Evolutionary conservation across 495 filamentous ascomycete species (phyloP).

Genomic region (Pseudoneurospora amorphoporcata): DNA sequence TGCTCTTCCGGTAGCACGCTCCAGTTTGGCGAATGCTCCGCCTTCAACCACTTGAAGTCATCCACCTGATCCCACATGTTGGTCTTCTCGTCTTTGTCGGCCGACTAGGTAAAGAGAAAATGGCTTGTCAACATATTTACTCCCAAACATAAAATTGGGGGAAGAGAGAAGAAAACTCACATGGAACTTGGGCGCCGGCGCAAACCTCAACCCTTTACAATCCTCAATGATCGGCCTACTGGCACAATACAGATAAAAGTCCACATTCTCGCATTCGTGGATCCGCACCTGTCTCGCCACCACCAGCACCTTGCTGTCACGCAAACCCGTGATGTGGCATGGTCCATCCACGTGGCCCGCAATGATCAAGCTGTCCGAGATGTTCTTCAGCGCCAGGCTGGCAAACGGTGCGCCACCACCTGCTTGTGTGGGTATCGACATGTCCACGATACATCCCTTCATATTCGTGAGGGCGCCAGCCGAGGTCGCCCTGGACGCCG

Average conservation of each 20-base stretch:
- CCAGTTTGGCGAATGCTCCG: slow-evolving; percentile 84
- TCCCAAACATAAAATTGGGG: neutral
- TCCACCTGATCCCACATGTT: slow-evolving; percentile 86
- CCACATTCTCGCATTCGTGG: slow-evolving; percentile 70
- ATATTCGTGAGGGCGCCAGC: slow-evolving; percentile 67
- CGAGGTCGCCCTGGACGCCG: slow-evolving; percentile 53
- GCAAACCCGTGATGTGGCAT: slow-evolving; percentile 68
- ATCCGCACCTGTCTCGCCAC: slow-evolving; percentile 78
- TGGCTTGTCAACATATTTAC: neutral
- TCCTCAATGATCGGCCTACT: slow-evolving; percentile 92
- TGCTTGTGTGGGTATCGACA: slow-evolving; percentile 51
- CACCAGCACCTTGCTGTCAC: slow-evolving; percentile 64
- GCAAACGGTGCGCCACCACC: slow-evolving; percentile 52
- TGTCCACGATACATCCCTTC: slow-evolving; percentile 63
- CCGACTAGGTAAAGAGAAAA: slow-evolving; percentile 10
- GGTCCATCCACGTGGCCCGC: slow-evolving; percentile 71
- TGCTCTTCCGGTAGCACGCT: slow-evolving; percentile 50
- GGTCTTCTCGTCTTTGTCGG: slow-evolving; percentile 21
- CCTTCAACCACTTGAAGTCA: slow-evolving; percentile 95
- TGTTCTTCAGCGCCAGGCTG: slow-evolving; percentile 59
- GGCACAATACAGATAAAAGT: slow-evolving; percentile 70
- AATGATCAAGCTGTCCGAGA: slow-evolving; percentile 58
- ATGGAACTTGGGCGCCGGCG: slow-evolving; percentile 57
- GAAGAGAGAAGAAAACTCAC: slow-evolving; percentile 35
- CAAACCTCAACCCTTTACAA: slow-evolving; percentile 68